Base-by-base conservation (phyloP, 352 stramenopile genomes). In the Phytophthora parvispora region DNA sequence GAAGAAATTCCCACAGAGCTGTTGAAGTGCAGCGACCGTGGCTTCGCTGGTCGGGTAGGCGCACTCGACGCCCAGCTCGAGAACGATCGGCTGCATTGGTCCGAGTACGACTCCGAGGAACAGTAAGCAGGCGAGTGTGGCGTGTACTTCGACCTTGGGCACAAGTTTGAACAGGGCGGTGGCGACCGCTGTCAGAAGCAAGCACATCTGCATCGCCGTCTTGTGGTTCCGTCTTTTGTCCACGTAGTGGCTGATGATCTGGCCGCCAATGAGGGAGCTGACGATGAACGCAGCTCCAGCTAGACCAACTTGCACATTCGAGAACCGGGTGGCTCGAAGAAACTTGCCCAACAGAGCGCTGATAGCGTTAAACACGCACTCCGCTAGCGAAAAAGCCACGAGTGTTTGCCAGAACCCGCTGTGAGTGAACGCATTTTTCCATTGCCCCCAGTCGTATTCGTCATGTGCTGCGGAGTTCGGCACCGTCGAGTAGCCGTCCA, bases 401-500 rank as follows among this genome's bases (percentile, higher is more conserved):
- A 93, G 68, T 1, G 83, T 93, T 57, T 87, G 63, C 70, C 61
- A 81, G 60, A 93, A 93, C 4, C 84, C 84, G 3, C 55, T 55
- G 68, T 91, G 81, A 27, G 57, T 65, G 68, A 93, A 93, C 3
- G 81, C 82, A 25, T 60, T 80, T 28, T 29, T 54, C 85, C 85
- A 93, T 65, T 93, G 85, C 24, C 75, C 70, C 83, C 83, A 91
- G 63, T 93, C 82, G 64, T 91, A 93, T 51, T 91, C 83, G 32
- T 89, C 78, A 24, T 52, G 45, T 4, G 45, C 45, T 18, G 45
- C 20, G 3, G 45, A 52, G 45, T 52, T 24, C 3, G 24, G 45
- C 32, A 52, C 24, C 2, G 13, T 7, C 4, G 45, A 32, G 24
- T 20, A 31, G 27, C 74, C 57, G 9, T 86, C 64, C 40, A 85